A percentile compares a stretch with the other conserved stretches of the same genome.
These are phyloP conservation scores for Middelhovenomyces tepae DNA, from an alignment of 805 yeast genomes.

Conservation along the genomic window DNA sequence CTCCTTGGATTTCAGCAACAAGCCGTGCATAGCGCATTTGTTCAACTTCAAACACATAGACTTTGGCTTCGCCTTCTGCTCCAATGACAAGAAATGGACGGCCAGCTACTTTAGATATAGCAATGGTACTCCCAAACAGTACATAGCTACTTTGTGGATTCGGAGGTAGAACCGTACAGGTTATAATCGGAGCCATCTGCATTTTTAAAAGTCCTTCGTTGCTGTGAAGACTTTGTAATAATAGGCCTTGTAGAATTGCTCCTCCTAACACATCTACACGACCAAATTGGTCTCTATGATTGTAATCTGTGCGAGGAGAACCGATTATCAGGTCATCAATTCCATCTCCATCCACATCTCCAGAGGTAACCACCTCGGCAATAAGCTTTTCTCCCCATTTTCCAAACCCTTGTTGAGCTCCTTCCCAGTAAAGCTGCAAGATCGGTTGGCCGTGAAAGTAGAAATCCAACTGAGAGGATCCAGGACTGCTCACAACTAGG, in stretches of 20 bases:
- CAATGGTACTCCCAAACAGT: conserved; percentile 34
- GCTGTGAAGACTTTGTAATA: conserved; percentile 10
- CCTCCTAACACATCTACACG: conserved; percentile 29
- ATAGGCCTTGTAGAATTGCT: conserved; percentile 11
- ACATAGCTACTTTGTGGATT: conserved; percentile 27
- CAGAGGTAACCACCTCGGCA: conserved; percentile 29
- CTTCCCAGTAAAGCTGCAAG: conserved; percentile 23
- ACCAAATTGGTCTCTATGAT: conserved; percentile 30
- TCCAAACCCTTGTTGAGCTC: conserved; percentile 30
- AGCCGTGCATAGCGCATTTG: conserved; percentile 9
- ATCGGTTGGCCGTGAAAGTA: conserved; percentile 23
- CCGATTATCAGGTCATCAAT: conserved; percentile 37
- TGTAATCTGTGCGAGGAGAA: conserved; percentile 34
- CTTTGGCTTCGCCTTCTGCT: conserved; percentile 31
- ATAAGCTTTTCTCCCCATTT: conserved; percentile 35
- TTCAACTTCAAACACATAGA: conserved; percentile 28
- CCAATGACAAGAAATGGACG: conserved; percentile 28
- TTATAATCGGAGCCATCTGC: conserved; percentile 5
- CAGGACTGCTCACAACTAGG: conserved; percentile 45
- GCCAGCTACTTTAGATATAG: conserved; percentile 18
- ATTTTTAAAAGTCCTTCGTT: conserved; percentile 8
- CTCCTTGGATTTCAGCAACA: conserved; percentile 10
- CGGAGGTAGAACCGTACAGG: conserved; percentile 10
- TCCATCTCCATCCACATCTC: conserved; percentile 33
- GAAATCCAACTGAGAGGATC: conserved; percentile 36